These are phyloP conservation scores for Monosporozyma aerobia DNA, from an alignment of 805 yeast genomes.

Conservation along the genomic window DNA sequence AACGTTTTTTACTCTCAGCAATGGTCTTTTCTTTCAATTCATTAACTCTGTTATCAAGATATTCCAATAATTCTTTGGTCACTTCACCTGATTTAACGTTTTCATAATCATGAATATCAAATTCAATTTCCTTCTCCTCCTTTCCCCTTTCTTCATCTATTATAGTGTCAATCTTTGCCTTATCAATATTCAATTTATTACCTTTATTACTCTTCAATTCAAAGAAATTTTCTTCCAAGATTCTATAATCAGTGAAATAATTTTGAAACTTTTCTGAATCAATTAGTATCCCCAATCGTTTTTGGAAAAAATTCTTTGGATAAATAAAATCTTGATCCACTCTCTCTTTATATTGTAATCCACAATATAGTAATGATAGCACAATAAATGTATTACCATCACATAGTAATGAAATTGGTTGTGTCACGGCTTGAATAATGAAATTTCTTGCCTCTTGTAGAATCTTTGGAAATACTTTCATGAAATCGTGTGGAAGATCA, in stretches of 20 bases:
- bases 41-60: slow-evolving; percentile 19
- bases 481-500: slow-evolving; percentile 22
- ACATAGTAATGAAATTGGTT: slow-evolving; percentile 28
- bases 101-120: slow-evolving; percentile 18
- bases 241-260: slow-evolving; percentile 22
- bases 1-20: slow-evolving; percentile 17
- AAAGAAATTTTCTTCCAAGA: slow-evolving; percentile 28
- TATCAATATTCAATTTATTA: slow-evolving; percentile 19
- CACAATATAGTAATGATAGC: slow-evolving; percentile 25
- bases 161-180: slow-evolving; percentile 17
- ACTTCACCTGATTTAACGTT: slow-evolving; percentile 24
- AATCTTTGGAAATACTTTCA: slow-evolving; percentile 23
- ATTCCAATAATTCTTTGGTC: slow-evolving; percentile 22
- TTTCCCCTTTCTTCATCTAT: slow-evolving; percentile 15
- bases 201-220: slow-evolving; percentile 30
- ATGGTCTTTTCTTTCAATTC: slow-evolving; percentile 18
- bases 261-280: slow-evolving; percentile 17
- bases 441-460: slow-evolving; percentile 28
- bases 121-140: not conserved
- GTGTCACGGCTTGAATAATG: slow-evolving; percentile 30
- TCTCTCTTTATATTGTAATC: slow-evolving; percentile 22
- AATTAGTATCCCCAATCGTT: slow-evolving; percentile 20
- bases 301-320: slow-evolving; percentile 25
- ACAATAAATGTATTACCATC: slow-evolving; percentile 28
- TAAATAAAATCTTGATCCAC: slow-evolving; percentile 22